A percentile compares a stretch with the other conserved stretches of the same genome.
phyloP scores from a whole-genome alignment of 2,329 filamentous ascomycete genomes.

The Cadophora sp. region DNA sequence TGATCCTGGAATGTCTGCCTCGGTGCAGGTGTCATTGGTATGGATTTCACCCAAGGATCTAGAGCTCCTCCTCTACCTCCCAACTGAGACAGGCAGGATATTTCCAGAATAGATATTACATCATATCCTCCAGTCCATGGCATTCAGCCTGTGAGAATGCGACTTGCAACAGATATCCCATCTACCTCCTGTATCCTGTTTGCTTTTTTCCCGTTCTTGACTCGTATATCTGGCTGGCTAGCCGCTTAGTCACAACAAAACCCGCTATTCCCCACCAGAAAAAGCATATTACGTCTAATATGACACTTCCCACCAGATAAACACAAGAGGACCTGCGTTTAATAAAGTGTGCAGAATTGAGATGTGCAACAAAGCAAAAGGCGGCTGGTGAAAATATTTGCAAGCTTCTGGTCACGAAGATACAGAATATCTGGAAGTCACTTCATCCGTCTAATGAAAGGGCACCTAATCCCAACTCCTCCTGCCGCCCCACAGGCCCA shows the following conservation, averaged over 20 bases:
- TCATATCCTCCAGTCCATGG: neutral
- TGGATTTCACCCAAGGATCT: neutral
- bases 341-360: neutral
- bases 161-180: constrained; percentile 8
- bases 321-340: neutral
- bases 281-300: too few species aligned
- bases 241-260: too few species aligned
- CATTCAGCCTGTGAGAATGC: constrained; percentile 2
- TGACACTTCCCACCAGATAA: too few species aligned
- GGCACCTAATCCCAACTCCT: too few species aligned
- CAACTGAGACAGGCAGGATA: neutral
- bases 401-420: too few species aligned
- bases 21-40: neutral
- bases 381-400: too few species aligned
- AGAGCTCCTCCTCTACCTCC: neutral
- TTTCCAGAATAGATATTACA: too few species aligned
- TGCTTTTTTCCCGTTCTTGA: neutral
- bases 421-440: too few species aligned
- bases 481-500: too few species aligned
- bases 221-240: neutral
- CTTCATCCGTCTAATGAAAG: too few species aligned
- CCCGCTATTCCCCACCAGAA: too few species aligned
- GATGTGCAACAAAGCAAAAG: neutral
- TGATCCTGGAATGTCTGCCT: neutral
- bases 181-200: too few species aligned